Base-by-base conservation (phyloP, 2,329 filamentous ascomycete genomes). In the Epichloe amarillans region DNA sequence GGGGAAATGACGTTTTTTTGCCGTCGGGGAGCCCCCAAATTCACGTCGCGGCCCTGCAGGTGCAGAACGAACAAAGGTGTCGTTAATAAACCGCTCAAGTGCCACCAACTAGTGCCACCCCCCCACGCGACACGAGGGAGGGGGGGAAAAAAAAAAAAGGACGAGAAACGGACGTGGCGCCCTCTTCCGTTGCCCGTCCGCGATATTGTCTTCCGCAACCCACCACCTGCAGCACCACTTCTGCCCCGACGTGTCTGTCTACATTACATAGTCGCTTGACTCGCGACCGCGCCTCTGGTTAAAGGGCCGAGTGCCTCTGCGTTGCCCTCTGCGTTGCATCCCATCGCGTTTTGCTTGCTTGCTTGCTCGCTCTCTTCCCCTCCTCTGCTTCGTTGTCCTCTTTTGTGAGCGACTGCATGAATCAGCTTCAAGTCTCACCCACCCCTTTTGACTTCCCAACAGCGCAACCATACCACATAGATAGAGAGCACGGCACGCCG, bases 1-100 rank as follows among this genome's bases (percentile, higher is more conserved):
- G 47, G 47, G 47, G 47, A 36, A 42, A 48, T 48, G 21, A 33
- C 46, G 37, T 48, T 47, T 26, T 26, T 47, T 26, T 26, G 35
- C 35, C 45, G 45, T 26, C 45, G 35, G 35, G 36, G 12, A n/a
- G 36, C 12, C 23, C 21, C 21, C 4, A 23, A 23, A 5, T 23
- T 23, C 21, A 23, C 21, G 21, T 23, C 21, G 21, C 21, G 21
- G 21, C 21, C 4, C 21, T 23, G 21, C 23, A 26, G 23, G 23
- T 26, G 23, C 26, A 26, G 26, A 26, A 26, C 26, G 23, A 26
- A 2, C 23, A 6, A 26, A 26, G 26, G 26, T 26, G 26, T 26
- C 26, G 26, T 26, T 26, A 26, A 8, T 19, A 26, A 26, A 7
- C 26, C 26, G 26, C 26, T 30, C 26, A 11, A 30, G 26, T 30